Evolutionary conservation across 495 filamentous ascomycete species (phyloP), one percentile per base, ranked within the genome.

Genomic region (Chaetomium fimeti): DNA sequence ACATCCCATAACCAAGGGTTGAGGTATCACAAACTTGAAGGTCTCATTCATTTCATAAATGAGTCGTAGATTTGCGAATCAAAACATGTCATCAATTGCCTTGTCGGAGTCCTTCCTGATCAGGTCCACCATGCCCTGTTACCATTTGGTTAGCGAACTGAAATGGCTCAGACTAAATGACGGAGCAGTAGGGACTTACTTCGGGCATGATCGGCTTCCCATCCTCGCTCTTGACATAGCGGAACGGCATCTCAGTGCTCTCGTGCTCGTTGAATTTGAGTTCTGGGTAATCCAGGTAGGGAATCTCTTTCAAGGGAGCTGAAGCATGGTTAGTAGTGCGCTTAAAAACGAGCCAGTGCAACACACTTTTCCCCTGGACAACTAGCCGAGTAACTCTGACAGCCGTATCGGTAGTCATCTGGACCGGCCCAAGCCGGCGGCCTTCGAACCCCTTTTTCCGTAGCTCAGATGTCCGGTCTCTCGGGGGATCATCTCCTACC

Each of bases 381-480:
- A 98, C 89, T 72, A 95, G 85, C 62, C 95, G 85, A 43, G 94
- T 97, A 12, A 97, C 94, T 63, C 94, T 82, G 40, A 96, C 94
- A 1, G 94, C 94, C 20, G 94, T 98, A 76, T 98, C 94, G 0
- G 94, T 98, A 11, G 94, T 98, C 94, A 98, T 98, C 76, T 98
- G 94, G 68, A 92, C 86, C 18, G 93, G 91, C 0, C 95, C 95
- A 51, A 98, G 81, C 64, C 93, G 84, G 60, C 94, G 88, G 51
- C 93, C 92, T 66, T 87, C 80, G 71, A 93, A 98, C 27, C 95
- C 95, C 75, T 96, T 95, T 72, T 90, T 91, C 27, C 94, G 86
- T 55, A 98, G 79, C 72, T 98, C 94, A 13, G 90, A 91, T 1
- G 94, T 98, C 47, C 94, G 87, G 77, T 98, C 95, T 96, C 56